Base-by-base conservation (phyloP, 305 asterid species). In the Fraxinus angustifolia region DNA sequence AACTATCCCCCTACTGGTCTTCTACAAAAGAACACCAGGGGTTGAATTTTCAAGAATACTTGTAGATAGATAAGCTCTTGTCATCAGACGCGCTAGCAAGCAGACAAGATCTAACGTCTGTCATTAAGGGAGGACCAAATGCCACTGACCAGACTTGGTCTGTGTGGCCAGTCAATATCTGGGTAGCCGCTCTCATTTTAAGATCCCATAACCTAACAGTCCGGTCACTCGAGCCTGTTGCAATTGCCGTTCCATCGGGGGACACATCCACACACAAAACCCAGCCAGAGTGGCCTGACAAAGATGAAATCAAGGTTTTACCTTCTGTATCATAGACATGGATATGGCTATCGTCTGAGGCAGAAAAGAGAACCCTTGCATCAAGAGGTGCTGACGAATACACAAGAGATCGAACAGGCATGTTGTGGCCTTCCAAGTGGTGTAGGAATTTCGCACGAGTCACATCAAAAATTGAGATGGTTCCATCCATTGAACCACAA, bases 81-180 rank as follows among this genome's bases (percentile, higher is more conserved):
- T 96, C 99, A 67, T 94, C 99, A 0, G 99, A 94, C 14, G 84
- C 98, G 60, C 98, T 96, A 3, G 98, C 98, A 31, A 96, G 99
- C 87, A 93, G 77, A 87, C 95, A 90, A 62, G 95, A 83, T 30
- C 97, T 82, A 2, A 86, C 90, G 48, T 92, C 97, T 0, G 86
- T 89, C 88, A 85, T 83, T 12, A 83, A 82, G 0, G 98, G 86
- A 0, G 97, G 98, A 14, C 97, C 97, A 78, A 96, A 96, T 34
- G 94, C 97, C 76, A 94, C 98, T 0, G 92, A 88, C 99, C 99
- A 96, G 26, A 94, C 99, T 88, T 93, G 97, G 85, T 94, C 98
- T 0, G 89, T 79, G 82, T 96, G 99, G 79, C 91, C 88, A n/a
- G 94, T 93, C 74, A 96, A 71, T 45, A 91, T 93, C 89, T 96